Base-by-base conservation (phyloP, 345 rosid genomes). In the Firmiana major region DNA sequence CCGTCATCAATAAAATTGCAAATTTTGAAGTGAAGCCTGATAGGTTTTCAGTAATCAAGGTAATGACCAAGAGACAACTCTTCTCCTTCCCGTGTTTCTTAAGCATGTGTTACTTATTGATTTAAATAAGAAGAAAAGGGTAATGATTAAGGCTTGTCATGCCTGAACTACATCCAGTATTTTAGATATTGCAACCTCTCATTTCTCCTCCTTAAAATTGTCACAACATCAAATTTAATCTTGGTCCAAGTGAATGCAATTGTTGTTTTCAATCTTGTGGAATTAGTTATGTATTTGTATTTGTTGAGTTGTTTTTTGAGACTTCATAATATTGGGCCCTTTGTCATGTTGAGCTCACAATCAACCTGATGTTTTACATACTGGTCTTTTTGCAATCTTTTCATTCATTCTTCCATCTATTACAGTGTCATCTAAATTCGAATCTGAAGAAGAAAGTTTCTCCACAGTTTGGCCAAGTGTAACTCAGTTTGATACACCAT, bases 1-100 rank as follows among this genome's bases (percentile, higher is more conserved):
- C 90, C 63, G 84, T 95, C 36, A 43, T 90, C 22, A 80, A 82
- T 64, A 90, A 92, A 80, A 92, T 93, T 62, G 91, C 92, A 72
- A 83, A 86, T 36, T 95, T 95, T 81, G 78, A 90, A 84, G 98
- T 95, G 72, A 87, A 84, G 76, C 89, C 90, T 58, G 92, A 92
- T 82, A 88, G 98, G 78, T 95, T 95, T 84, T 73, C 88, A 71
- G 94, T 95, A 78, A 90, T 92, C 82, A 93, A 93, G 98, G 99
- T 95, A 83, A 82, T 58, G 73, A 40, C n/a, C 7, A 57, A 73
- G 48, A 38, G 65, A 7, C 59, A 1, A n/a, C 26, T 24, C 7
- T 22, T 24, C 40, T 45, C 12, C n/a, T 67, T 43, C 57, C 11
- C 24, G 54, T 12, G 11, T 45, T 3, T 68, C 72, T 68, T 24